A percentile compares a stretch with the other conserved stretches of the same genome.
Conservation (phyloP, 345 rosid species). For the Cardamine resedifolia region DNA sequence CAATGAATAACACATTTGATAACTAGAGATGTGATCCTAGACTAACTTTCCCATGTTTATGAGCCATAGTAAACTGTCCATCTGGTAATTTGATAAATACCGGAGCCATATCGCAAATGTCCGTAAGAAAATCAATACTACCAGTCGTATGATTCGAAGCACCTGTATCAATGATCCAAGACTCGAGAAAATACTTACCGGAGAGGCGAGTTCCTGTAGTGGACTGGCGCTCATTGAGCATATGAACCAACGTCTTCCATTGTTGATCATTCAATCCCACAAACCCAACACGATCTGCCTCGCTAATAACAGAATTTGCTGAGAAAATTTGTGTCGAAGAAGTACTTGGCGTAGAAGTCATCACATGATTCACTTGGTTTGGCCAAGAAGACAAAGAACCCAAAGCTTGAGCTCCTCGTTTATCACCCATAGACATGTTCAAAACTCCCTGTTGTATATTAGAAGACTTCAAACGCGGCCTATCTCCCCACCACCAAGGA, state of each 20-base stretch:
- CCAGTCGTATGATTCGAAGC: background rate
- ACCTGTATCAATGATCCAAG: background rate
- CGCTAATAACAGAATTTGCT: too few species aligned
- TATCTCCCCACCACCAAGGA: background rate
- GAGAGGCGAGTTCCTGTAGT: fast-evolving
- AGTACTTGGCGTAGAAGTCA: too few species aligned
- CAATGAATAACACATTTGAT: too few species aligned
- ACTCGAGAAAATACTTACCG: background rate
- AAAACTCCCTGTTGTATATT: too few species aligned
- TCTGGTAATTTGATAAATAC: background rate
- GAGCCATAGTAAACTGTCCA: background rate
- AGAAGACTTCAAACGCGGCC: background rate
- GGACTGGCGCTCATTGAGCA: background rate
- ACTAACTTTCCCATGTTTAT: background rate
- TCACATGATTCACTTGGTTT: background rate
- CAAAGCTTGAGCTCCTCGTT: too few species aligned
- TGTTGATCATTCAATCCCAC: background rate
- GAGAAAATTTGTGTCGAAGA: fast-evolving
- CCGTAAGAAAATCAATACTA: background rate
- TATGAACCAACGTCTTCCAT: fast-evolving
- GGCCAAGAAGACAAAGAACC: too few species aligned
- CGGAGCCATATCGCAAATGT: background rate
- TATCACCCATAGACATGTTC: fast-evolving
- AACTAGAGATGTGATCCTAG: too few species aligned
- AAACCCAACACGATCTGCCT: background rate